phyloP scores from a whole-genome alignment of 2,329 filamentous ascomycete genomes.

The Penicillium palitans region DNA sequence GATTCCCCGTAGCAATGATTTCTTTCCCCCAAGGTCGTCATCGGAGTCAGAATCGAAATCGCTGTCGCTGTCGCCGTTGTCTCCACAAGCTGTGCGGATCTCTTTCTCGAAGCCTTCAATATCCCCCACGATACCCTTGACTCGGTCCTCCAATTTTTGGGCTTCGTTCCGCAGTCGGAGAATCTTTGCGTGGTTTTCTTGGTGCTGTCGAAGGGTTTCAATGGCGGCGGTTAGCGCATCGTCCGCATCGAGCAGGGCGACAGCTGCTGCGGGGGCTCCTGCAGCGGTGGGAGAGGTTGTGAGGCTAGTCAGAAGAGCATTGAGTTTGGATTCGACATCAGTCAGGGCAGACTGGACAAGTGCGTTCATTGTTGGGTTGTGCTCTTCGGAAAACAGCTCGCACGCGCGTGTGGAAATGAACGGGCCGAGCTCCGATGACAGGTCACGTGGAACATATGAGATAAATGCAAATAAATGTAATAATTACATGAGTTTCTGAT shows the following conservation, averaged over 20 bases:
- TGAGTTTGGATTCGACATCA: constrained; percentile 45
- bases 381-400: not conserved
- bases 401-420: not conserved
- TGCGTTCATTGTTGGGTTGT: constrained; percentile 39
- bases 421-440: constrained; percentile 1
- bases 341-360: constrained; percentile 42
- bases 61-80: constrained; percentile 34
- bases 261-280: constrained; percentile 43
- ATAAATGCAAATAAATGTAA: not conserved
- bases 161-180: constrained; percentile 44
- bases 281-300: constrained; percentile 47
- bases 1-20: constrained; percentile 16
- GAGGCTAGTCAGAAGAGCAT: constrained; percentile 42
- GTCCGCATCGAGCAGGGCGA: constrained; percentile 45
- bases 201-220: constrained; percentile 45
- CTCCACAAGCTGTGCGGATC: constrained; percentile 36
- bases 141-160: constrained; percentile 40
- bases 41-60: constrained; percentile 32
- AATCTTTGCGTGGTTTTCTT: constrained; percentile 47
- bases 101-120: constrained; percentile 44
- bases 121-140: constrained; percentile 44
- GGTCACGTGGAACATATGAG: constrained; percentile 3
- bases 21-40: constrained; percentile 13
- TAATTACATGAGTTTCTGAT: not conserved
- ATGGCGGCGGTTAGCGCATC: constrained; percentile 44